Evolutionary conservation across 2,329 filamentous ascomycete species (phyloP).

Genomic region (Trichoderma sp.): DNA sequence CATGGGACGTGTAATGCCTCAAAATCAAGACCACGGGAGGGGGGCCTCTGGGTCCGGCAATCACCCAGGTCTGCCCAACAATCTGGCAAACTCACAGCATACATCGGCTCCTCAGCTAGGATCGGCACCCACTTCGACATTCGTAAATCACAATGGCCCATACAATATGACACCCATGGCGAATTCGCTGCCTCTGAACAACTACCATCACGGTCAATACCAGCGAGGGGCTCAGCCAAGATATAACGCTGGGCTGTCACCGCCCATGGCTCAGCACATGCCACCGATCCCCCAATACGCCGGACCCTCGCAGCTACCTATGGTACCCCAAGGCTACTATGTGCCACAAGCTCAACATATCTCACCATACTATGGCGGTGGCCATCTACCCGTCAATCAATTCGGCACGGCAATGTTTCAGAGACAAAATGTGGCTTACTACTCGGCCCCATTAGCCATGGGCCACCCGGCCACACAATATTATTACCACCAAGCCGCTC

Average conservation of each 20-base stretch:
- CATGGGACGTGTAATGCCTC: not conserved
- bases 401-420: conserved; percentile 34
- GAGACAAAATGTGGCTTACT: conserved; percentile 43
- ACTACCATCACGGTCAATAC: conserved; percentile 40
- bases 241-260: conserved; percentile 35
- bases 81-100: conserved; percentile 28
- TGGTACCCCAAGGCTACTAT: conserved; percentile 46
- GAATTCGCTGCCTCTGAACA: conserved; percentile 41
- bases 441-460: conserved; percentile 43
- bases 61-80: not conserved
- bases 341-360: conserved; percentile 43
- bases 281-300: conserved; percentile 42
- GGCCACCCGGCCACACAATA: conserved; percentile 41
- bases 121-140: conserved; percentile 34
- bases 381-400: conserved; percentile 40
- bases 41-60: not conserved
- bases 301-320: conserved; percentile 36
- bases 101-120: conserved; percentile 43
- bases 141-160: conserved; percentile 28
- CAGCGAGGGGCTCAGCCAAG: conserved; percentile 35
- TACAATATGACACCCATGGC: conserved; percentile 49
- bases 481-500: conserved; percentile 43
- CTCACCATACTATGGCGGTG: conserved; percentile 41
- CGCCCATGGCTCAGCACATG: conserved; percentile 39
- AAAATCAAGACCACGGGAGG: not conserved